phyloP scores from a whole-genome alignment of 2,329 filamentous ascomycete genomes.

The Aciculosporium take region DNA sequence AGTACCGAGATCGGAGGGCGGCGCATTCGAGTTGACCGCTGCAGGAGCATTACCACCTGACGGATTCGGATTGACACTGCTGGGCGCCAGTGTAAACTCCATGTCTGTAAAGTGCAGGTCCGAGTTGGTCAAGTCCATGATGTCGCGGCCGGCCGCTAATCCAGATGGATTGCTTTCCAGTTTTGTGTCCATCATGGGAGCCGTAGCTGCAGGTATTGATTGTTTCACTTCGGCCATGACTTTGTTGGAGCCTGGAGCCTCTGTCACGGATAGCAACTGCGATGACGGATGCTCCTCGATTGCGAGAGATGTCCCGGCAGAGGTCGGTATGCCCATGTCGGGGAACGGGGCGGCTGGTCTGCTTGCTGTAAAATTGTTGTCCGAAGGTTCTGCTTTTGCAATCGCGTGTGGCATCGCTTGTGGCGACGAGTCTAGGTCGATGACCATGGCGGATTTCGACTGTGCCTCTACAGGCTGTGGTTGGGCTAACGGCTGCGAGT shows the following conservation, averaged over 20 bases:
- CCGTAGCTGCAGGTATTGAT: constrained; percentile 13
- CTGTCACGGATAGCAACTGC: not conserved
- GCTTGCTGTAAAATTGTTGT: constrained; percentile 19
- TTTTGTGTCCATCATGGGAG: constrained; percentile 16
- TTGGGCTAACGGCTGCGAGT: constrained; percentile 3
- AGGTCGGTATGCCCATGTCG: constrained; percentile 32
- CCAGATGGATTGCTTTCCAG: constrained; percentile 12
- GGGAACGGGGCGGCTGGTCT: constrained; percentile 36
- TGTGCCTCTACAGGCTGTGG: constrained; percentile 20
- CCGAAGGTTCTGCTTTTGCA: constrained; percentile 18
- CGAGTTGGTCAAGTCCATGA: constrained; percentile 13
- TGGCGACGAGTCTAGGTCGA: constrained; percentile 24
- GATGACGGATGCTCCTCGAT: constrained; percentile 10
- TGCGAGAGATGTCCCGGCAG: constrained; percentile 7
- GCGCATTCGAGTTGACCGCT: constrained; percentile 16
- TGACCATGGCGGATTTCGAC: constrained; percentile 21
- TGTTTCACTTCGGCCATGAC: constrained; percentile 15
- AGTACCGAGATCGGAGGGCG: constrained; percentile 31
- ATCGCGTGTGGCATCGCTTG: constrained; percentile 10
- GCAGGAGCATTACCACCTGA: constrained; percentile 3
- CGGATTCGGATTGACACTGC: constrained; percentile 17
- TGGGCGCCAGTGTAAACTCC: constrained; percentile 38
- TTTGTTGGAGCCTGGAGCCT: not conserved
- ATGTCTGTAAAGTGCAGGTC: constrained; percentile 41
- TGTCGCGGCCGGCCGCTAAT: constrained; percentile 8